Conservation (phyloP, 2,329 filamentous ascomycete species). For the Torrubiella hemipterigena region DNA sequence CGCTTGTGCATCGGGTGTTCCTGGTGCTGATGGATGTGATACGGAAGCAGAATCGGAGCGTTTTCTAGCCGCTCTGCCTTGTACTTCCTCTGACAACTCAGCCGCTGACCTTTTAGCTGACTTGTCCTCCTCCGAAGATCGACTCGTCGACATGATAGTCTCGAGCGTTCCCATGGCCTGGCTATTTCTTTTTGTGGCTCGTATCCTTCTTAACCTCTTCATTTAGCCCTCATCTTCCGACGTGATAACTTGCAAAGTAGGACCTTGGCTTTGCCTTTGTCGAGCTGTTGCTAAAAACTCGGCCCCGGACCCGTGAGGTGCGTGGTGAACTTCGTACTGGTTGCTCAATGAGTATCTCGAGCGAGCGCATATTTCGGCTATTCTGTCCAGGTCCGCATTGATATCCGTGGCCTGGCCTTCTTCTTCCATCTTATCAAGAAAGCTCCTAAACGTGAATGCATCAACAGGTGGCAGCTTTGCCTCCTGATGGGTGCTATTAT, state of each 20-base stretch:
- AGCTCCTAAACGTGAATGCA: slow-evolving; percentile 53
- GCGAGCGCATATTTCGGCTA: slow-evolving; percentile 55
- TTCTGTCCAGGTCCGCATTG: slow-evolving; percentile 47
- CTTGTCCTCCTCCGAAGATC: slow-evolving; percentile 51
- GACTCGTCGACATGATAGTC: slow-evolving; percentile 55
- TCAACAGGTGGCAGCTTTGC: slow-evolving; percentile 47
- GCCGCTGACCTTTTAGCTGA: slow-evolving; percentile 47
- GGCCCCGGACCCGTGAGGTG: slow-evolving; percentile 47
- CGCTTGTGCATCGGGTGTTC: slow-evolving; percentile 10
- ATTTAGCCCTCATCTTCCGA: slow-evolving; percentile 47
- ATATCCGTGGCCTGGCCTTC: slow-evolving; percentile 33
- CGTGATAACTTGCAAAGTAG: slow-evolving; percentile 44
- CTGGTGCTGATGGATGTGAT: slow-evolving; percentile 18
- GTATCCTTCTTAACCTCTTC: slow-evolving; percentile 20
- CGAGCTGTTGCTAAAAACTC: slow-evolving; percentile 26
- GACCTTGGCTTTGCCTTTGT: slow-evolving; percentile 25
- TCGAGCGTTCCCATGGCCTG: slow-evolving; percentile 50
- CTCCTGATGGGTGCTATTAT: slow-evolving; percentile 11
- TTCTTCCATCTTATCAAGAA: slow-evolving; percentile 43
- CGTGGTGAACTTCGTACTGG: slow-evolving; percentile 54
- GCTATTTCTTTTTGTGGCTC: slow-evolving; percentile 31
- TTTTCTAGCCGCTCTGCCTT: slow-evolving; percentile 32
- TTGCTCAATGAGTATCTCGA: slow-evolving; percentile 54
- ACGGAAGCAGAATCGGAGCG: slow-evolving; percentile 19
- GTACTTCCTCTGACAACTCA: slow-evolving; percentile 42